A percentile compares a stretch with the other conserved stretches of the same genome.
phyloP scores from a whole-genome alignment of 495 filamentous ascomycete species.

The Sabuloglossum arenarium region DNA sequence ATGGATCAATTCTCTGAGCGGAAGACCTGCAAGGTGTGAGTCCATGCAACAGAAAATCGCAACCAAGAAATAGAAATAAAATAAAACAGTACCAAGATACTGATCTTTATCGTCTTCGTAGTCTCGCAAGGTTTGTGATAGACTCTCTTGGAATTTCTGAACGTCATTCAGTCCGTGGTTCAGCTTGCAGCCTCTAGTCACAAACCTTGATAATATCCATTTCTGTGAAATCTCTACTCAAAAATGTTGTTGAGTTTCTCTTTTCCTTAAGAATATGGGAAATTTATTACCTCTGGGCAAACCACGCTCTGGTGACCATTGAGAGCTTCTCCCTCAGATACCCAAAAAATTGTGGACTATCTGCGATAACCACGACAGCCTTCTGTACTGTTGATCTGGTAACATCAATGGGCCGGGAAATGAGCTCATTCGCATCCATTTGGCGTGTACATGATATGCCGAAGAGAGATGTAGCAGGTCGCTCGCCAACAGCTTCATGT shows the following conservation, averaged over 20 bases:
- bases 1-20: slow-evolving; percentile 74
- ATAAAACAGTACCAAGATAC: slow-evolving; percentile 51
- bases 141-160: slow-evolving; percentile 76
- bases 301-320: slow-evolving; percentile 88
- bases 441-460: slow-evolving; percentile 92
- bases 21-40: slow-evolving; percentile 34
- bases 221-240: slow-evolving; percentile 45
- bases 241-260: slow-evolving; percentile 3
- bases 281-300: slow-evolving; percentile 61
- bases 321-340: slow-evolving; percentile 53
- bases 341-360: slow-evolving; percentile 43
- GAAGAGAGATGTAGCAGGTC: slow-evolving; percentile 68
- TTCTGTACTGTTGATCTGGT: slow-evolving; percentile 94
- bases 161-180: slow-evolving; percentile 7
- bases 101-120: slow-evolving; percentile 60
- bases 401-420: slow-evolving; percentile 65
- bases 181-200: slow-evolving; percentile 5
- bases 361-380: slow-evolving; percentile 90
- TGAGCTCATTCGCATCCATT: slow-evolving; percentile 56
- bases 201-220: slow-evolving; percentile 47
- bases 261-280: background rate
- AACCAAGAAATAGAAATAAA: background rate
- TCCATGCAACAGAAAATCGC: background rate
- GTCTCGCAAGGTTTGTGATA: slow-evolving; percentile 42
- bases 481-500: slow-evolving; percentile 33